A percentile compares a stretch with the other conserved stretches of the same genome.
Evolutionary conservation across 2,329 filamentous ascomycete species (phyloP).

Genomic region (Malbranchea cinnamomea): DNA sequence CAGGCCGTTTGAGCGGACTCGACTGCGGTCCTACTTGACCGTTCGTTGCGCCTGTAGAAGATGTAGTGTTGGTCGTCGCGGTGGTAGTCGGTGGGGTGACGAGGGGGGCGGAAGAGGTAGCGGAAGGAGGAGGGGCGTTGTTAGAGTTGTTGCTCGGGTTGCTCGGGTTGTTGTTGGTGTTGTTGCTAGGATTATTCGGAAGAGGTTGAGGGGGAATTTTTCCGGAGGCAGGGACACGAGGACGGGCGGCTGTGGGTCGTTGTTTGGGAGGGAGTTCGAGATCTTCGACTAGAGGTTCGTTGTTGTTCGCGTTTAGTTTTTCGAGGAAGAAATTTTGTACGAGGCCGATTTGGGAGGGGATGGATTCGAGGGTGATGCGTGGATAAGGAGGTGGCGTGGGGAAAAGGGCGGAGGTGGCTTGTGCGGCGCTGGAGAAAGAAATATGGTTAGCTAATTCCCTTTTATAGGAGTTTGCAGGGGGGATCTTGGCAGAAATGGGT

Average conservation of each 20-base stretch:
- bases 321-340: conserved; percentile 82
- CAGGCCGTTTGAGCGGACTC: no score
- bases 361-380: conserved; percentile 62
- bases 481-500: conserved; percentile 1
- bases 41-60: no score
- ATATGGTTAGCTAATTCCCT: no score
- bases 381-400: conserved; percentile 55
- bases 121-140: no score
- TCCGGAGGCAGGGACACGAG: conserved; percentile 31
- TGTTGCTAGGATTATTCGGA: conserved; percentile 18
- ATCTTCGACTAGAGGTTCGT: conserved; percentile 78
- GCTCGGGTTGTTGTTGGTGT: conserved; percentile 28
- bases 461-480: conserved; percentile 2
- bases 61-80: no score
- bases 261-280: conserved; percentile 91
- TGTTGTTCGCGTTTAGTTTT: conserved; percentile 71
- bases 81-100: no score
- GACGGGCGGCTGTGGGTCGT: conserved; percentile 35
- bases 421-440: conserved; percentile 15
- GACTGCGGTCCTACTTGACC: no score
- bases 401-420: conserved; percentile 44
- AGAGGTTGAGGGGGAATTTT: conserved; percentile 27
- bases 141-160: conserved; percentile 14
- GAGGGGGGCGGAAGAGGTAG: no score
- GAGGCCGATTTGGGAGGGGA: conserved; percentile 69